A percentile compares a stretch with the other conserved stretches of the same genome.
phyloP scores from a whole-genome alignment of 2,329 filamentous ascomycete species.

The Ustilaginoidea virens region DNA sequence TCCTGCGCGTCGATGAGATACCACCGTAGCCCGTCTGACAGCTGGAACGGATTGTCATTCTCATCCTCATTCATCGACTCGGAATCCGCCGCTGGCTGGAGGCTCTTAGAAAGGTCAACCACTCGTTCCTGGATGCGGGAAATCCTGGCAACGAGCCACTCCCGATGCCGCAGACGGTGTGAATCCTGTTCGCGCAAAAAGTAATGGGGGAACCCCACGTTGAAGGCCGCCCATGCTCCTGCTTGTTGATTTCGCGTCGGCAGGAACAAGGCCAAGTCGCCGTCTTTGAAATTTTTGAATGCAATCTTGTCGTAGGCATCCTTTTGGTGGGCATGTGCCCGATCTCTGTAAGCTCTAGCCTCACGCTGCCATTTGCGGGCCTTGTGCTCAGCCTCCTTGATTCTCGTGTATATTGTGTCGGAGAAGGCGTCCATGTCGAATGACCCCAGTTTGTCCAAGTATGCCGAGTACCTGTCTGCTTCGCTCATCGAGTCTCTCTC shows the following conservation, averaged over 20 bases:
- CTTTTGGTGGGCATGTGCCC: conserved; percentile 62
- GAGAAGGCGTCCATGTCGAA: conserved; percentile 77
- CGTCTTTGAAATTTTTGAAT: conserved; percentile 89
- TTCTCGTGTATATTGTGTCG: conserved; percentile 72
- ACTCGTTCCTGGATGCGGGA: conserved; percentile 82
- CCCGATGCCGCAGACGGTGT: conserved; percentile 63
- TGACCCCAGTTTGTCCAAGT: conserved; percentile 54
- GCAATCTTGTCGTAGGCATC: conserved; percentile 94
- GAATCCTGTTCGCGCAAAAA: conserved; percentile 87
- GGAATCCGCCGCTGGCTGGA: conserved; percentile 35
- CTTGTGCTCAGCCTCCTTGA: conserved; percentile 86
- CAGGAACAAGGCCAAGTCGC: conserved; percentile 83
- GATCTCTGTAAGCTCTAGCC: conserved; percentile 72
- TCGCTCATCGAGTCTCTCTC: conserved; percentile 50
- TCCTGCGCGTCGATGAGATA: conserved; percentile 88
- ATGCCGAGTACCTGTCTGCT: conserved; percentile 57
- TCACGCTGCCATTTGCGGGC: conserved; percentile 91
- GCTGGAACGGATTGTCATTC: conserved; percentile 92
- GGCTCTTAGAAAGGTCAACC: conserved; percentile 74
- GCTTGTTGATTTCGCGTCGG: conserved; percentile 90
- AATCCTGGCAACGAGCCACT: conserved; percentile 89
- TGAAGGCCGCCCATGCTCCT: conserved; percentile 95
- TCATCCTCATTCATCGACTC: conserved; percentile 47
- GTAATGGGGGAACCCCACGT: conserved; percentile 92
- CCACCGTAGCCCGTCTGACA: conserved; percentile 90